These are phyloP conservation scores for Theobroma cacao DNA, from an alignment of 345 rosid genomes.

Conservation along the genomic window DNA sequence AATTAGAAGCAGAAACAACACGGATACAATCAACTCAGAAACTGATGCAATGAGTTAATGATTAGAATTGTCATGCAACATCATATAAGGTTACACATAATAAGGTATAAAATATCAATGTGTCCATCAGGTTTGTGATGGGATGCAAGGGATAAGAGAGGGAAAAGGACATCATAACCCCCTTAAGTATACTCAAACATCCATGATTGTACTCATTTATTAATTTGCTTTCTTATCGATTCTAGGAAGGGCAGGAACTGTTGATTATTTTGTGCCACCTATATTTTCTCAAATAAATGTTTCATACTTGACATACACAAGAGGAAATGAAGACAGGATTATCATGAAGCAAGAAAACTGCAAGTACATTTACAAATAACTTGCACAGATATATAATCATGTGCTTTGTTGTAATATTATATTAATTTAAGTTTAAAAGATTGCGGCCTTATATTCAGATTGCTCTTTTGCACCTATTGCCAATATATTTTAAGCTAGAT, in stretches of 20 bases:
- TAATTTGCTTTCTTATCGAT: neutral
- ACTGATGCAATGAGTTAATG: conserved; percentile 7
- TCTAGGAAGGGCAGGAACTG: neutral
- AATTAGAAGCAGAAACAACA: conserved; percentile 21
- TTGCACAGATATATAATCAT: neutral
- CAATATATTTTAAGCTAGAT: neutral
- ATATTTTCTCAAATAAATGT: neutral
- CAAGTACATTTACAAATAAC: neutral
- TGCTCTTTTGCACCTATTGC: neutral
- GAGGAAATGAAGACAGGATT: neutral
- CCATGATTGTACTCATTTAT: neutral
- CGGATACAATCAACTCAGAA: conserved; percentile 3
- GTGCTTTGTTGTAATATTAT: neutral
- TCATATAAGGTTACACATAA: neutral
- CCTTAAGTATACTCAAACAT: neutral
- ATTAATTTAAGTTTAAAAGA: neutral
- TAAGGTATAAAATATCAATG: neutral
- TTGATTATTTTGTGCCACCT: neutral
- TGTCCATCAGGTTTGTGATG: neutral
- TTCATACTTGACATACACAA: neutral
- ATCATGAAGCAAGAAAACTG: neutral
- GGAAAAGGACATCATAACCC: neutral
- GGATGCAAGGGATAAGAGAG: neutral
- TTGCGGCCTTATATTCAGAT: neutral
- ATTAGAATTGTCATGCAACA: conserved; percentile 4